phyloP scores from a whole-genome alignment of 257 asterid species.

The Nicotiana knightiana region DNA sequence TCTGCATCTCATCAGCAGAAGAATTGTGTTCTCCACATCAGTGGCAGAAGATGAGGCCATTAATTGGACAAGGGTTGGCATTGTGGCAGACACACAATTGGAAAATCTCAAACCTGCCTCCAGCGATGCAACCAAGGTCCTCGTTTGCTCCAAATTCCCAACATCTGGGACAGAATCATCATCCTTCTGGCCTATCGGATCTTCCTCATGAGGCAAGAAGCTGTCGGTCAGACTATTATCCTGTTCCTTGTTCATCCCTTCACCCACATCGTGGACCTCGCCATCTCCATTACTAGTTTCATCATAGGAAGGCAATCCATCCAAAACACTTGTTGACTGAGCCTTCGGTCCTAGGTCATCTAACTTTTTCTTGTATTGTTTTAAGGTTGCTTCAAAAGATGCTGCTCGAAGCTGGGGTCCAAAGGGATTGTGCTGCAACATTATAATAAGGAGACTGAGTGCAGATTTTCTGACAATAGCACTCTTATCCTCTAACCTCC shows the following conservation, averaged over 20 bases:
- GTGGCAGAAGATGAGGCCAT: conserved; percentile 98
- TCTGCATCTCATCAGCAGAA: conserved; percentile 92
- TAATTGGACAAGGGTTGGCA: conserved; percentile 87
- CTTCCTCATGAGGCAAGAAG: conserved; percentile 43
- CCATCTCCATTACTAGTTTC: conserved; percentile 52
- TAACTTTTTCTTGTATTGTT: conserved; percentile 83
- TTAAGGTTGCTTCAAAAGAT: conserved; percentile 93
- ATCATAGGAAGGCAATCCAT: conserved; percentile 37
- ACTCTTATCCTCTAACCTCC: conserved; percentile 94
- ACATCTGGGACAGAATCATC: conserved; percentile 73
- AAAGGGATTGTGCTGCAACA: conserved; percentile 98
- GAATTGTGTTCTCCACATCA: conserved; percentile 89
- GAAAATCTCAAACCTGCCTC: conserved; percentile 94
- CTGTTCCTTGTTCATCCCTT: conserved; percentile 29
- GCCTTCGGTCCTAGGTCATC: conserved; percentile 56
- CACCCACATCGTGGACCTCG: conserved; percentile 48
- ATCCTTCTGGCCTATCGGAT: conserved; percentile 31
- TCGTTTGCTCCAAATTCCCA: conserved; percentile 91
- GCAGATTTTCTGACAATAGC: conserved; percentile 98
- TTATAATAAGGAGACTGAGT: conserved; percentile 78
- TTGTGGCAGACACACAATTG: conserved; percentile 58
- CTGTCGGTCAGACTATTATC: conserved; percentile 63
- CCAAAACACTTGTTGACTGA: conserved; percentile 30
- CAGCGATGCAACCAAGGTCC: conserved; percentile 91
- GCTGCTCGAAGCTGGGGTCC: conserved; percentile 88